Evolutionary conservation across 1,139 yeast genomes (phyloP).

Genomic region (Yamadazyma jaroonii): DNA sequence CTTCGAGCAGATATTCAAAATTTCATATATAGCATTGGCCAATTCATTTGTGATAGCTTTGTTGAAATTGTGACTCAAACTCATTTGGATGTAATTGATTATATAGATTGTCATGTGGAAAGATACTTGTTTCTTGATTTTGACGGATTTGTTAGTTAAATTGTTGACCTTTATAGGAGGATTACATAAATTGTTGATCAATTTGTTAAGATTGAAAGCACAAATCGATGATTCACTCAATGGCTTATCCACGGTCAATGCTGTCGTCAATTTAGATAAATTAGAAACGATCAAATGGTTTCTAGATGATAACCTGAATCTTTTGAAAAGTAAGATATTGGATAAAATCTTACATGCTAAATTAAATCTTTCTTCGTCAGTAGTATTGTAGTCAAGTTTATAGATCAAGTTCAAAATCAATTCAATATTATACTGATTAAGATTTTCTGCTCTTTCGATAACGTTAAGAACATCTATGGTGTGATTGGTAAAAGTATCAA

Average conservation of each 20-base stretch:
- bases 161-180: constrained; percentile 40
- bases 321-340: constrained; percentile 59
- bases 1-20: constrained; percentile 68
- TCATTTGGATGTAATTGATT: constrained; percentile 49
- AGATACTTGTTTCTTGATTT: constrained; percentile 59
- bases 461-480: background rate
- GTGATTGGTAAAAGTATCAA: background rate
- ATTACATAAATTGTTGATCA: constrained; percentile 70
- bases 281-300: constrained; percentile 60
- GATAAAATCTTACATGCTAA: constrained; percentile 48
- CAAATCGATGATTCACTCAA: constrained; percentile 11
- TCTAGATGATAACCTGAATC: constrained; percentile 68
- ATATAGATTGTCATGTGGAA: constrained; percentile 63
- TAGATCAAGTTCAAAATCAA: constrained; percentile 37
- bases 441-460: constrained; percentile 33
- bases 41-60: constrained; percentile 50
- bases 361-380: constrained; percentile 21
- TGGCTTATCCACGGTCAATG: constrained; percentile 19
- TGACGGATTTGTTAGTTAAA: constrained; percentile 55
- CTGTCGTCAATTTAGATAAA: constrained; percentile 47
- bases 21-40: constrained; percentile 54
- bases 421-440: constrained; percentile 71
- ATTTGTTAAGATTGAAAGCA: constrained; percentile 54
- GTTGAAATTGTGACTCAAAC: constrained; percentile 51
- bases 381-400: constrained; percentile 15